A percentile compares a stretch with the other conserved stretches of the same genome.
These are phyloP conservation scores for Penicillium waksmanii DNA, from an alignment of 495 filamentous ascomycete genomes.

Conservation along the genomic window DNA sequence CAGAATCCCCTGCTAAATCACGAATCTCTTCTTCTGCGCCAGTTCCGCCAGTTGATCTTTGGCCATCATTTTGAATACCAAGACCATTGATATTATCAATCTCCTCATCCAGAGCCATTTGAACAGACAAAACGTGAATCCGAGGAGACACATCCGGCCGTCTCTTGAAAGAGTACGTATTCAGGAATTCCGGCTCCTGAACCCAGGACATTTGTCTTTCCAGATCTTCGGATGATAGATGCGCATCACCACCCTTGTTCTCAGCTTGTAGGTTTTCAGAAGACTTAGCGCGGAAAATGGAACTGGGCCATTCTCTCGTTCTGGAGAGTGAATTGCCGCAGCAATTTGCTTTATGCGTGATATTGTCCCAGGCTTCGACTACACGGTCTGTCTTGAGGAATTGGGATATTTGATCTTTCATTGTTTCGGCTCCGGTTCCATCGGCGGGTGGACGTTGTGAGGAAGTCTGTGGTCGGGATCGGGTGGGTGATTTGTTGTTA, in stretches of 20 bases:
- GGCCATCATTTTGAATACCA: neutral
- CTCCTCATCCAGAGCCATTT: constrained; percentile 35
- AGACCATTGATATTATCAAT: constrained; percentile 8
- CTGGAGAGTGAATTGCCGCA: constrained; percentile 15
- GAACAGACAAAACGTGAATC: constrained; percentile 41
- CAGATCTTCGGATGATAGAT: constrained; percentile 15
- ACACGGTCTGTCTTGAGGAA: constrained; percentile 47
- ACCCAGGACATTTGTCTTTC: constrained; percentile 40
- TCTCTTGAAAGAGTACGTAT: constrained; percentile 42
- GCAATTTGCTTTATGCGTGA: constrained; percentile 24
- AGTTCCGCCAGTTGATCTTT: too few species aligned
- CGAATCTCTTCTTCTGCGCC: neutral
- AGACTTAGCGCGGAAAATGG: constrained; percentile 39
- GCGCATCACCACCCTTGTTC: neutral
- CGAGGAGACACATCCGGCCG: constrained; percentile 34
- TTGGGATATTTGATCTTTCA: constrained; percentile 45
- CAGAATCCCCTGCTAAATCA: constrained; percentile 20
- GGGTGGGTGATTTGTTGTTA: neutral
- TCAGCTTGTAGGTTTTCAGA: neutral
- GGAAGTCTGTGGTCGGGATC: constrained; percentile 1
- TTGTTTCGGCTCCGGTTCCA: constrained; percentile 23
- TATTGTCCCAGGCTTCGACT: constrained; percentile 42
- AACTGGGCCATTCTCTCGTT: constrained; percentile 37
- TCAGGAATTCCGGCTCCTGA: constrained; percentile 35
- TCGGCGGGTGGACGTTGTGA: too few species aligned